These are phyloP conservation scores for Yarrowia osloensis DNA, from an alignment of 805 yeast species.

Conservation along the genomic window DNA sequence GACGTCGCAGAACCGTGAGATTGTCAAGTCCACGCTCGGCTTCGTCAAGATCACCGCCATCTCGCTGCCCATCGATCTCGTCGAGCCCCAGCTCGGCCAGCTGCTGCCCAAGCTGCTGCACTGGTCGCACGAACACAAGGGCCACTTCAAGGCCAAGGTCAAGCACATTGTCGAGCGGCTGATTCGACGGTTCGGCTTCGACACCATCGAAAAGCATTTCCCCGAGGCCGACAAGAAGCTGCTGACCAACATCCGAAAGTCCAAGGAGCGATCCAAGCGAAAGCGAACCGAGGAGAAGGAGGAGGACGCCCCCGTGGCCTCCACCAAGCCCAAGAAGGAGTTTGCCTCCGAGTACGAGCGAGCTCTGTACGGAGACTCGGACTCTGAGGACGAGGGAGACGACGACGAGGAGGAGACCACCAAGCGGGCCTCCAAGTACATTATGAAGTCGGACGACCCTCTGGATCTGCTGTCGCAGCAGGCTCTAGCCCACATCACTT, in stretches of 20 bases:
- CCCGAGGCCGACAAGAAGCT: slow-evolving; percentile 90
- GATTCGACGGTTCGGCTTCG: slow-evolving; percentile 87
- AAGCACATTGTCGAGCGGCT: slow-evolving; percentile 91
- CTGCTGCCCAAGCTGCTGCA: slow-evolving; percentile 73
- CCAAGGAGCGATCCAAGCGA: slow-evolving; percentile 80
- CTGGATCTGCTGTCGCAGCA: slow-evolving; percentile 84
- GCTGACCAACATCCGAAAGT: slow-evolving; percentile 79
- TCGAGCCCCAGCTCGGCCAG: slow-evolving; percentile 63
- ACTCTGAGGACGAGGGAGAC: slow-evolving; percentile 59
- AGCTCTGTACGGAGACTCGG: slow-evolving; percentile 76
- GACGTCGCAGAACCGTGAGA: slow-evolving; percentile 88
- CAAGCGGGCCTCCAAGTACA: slow-evolving; percentile 49
- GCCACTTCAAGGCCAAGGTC: slow-evolving; percentile 89
- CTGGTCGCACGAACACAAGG: slow-evolving; percentile 96
- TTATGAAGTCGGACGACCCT: slow-evolving; percentile 77
- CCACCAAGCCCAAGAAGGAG: slow-evolving; percentile 42
- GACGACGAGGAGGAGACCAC: slow-evolving; percentile 46
- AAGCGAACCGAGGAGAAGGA: slow-evolving; percentile 52
- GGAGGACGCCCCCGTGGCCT: slow-evolving; percentile 42
- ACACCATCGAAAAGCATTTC: slow-evolving; percentile 73
- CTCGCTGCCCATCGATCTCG: slow-evolving; percentile 75
- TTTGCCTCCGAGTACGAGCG: slow-evolving; percentile 89
- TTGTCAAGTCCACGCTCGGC: slow-evolving; percentile 80
- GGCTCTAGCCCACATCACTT: slow-evolving; percentile 83
- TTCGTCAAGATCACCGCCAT: slow-evolving; percentile 82